Base-by-base conservation (phyloP, 257 asterid genomes). In the Solanum chmielewskii region DNA sequence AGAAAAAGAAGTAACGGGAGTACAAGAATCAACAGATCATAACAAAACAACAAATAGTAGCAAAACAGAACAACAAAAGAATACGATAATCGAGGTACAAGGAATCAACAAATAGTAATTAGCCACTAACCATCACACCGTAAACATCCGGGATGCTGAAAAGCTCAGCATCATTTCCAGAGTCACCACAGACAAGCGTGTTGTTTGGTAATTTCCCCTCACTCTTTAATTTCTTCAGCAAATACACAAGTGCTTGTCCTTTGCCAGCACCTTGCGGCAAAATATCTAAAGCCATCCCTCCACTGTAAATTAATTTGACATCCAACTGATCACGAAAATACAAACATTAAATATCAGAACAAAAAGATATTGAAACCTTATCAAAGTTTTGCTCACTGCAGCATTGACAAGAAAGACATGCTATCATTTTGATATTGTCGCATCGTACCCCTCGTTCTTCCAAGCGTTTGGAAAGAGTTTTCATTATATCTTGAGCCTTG, bases 261-360 rank as follows among this genome's bases (percentile, higher is more conserved):
- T 97, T 97, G 69, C 99, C 99, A 88, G 94, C 99, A 87, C 99
- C 98, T 91, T 93, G 97, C 1, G 99, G 98, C 90, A 96, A 89
- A 88, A 97, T 90, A 90, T 97, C 99, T 91, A 97, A 91, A 92
- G 91, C 99, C 94, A 93, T 93, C 90, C 99, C 99, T 52, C 99
- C 99, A 83, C 99, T 97, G 91, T 97, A 96, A 89, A 97, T 97
- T 89, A 97, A 96, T 90, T 97, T 97, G 86, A 87, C 95, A 91
- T 96, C 98, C 95, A 97, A 89, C 99, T 97, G 94, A 88, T 81
- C 80, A 84, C 86, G 86, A 90, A 59, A n/a, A 89, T 49, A 44
- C 39, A 69, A 92, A 88, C 83, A 59, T 52, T 41, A 59, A 78
- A n/a, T 70, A 64, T 77, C 5, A 83, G 74, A 88, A 56, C 39